phyloP scores from a whole-genome alignment of 805 yeast genomes.

The Clavispora vitiphila region DNA sequence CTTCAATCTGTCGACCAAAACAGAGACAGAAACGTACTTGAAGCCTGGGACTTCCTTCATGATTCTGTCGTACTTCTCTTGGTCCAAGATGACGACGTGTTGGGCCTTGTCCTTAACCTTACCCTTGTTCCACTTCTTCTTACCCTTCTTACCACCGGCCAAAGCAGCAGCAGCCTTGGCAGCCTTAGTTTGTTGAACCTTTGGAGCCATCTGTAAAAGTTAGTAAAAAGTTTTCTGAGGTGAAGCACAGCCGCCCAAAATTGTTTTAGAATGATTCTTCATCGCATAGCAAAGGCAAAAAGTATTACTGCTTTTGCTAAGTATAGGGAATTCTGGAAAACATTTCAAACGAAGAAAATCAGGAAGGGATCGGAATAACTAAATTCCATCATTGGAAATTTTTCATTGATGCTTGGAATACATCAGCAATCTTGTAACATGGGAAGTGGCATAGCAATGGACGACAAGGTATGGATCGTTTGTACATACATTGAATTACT shows the following conservation, averaged over 20 bases:
- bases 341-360: too few species aligned
- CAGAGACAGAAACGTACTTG: slow-evolving; percentile 97
- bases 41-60: slow-evolving; percentile 98
- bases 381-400: too few species aligned
- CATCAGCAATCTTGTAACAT: not conserved
- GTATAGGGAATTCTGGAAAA: too few species aligned
- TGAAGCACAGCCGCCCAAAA: too few species aligned
- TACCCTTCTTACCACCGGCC: slow-evolving; percentile 99
- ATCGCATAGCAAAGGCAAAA: too few species aligned
- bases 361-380: too few species aligned
- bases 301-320: too few species aligned
- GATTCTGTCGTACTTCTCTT: slow-evolving; percentile 98
- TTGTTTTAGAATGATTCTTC: too few species aligned
- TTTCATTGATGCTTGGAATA: too few species aligned
- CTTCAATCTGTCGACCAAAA: slow-evolving; percentile 98
- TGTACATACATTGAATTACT: slow-evolving; percentile 26
- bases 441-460: not conserved
- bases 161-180: slow-evolving; percentile 99
- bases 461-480: not conserved
- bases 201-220: slow-evolving; percentile 76
- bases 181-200: slow-evolving; percentile 98
- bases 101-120: slow-evolving; percentile 99
- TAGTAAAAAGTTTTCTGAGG: slow-evolving; percentile 3
- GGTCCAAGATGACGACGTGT: slow-evolving; percentile 95
- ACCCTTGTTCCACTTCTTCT: slow-evolving; percentile 99